A percentile compares a stretch with the other conserved stretches of the same genome.
These are phyloP conservation scores for Leptomonas pyrrhocoris DNA, from an alignment of 208 protist genomes.

Conservation along the genomic window DNA sequence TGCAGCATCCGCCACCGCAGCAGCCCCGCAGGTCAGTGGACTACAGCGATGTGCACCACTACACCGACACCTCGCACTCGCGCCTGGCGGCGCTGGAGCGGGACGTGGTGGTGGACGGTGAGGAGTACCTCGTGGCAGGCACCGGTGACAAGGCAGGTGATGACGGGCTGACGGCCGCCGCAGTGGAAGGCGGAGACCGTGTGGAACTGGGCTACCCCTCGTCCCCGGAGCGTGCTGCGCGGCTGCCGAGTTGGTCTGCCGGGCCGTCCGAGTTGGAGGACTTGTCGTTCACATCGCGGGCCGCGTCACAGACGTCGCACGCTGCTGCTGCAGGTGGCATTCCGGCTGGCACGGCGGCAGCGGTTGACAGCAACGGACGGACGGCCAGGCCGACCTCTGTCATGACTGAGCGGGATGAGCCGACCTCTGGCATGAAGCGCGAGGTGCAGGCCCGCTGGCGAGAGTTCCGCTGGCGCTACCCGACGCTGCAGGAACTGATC, in stretches of 20 bases:
- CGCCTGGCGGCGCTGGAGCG: not conserved
- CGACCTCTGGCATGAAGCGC: constrained; percentile 6
- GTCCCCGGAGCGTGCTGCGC: not conserved
- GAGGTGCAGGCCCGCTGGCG: constrained; percentile 22
- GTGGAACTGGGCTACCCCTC: not conserved
- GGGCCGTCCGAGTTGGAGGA: too few species aligned
- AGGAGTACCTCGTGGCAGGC: constrained; percentile 11
- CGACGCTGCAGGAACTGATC: constrained; percentile 32
- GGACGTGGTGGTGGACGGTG: constrained; percentile 1
- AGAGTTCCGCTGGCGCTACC: constrained; percentile 25
- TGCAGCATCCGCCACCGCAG: too few species aligned
- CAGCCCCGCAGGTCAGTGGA: not conserved
- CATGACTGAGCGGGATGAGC: not conserved
- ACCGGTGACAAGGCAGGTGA: constrained; percentile 9
- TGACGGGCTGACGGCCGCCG: not conserved
- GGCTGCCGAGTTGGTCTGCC: not conserved
- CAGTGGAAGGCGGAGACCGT: not conserved
- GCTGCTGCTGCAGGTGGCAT: not conserved
- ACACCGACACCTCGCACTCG: constrained; percentile 3
- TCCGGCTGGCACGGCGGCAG: not conserved
- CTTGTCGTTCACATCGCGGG: not conserved
- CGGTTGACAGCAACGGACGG: not conserved
- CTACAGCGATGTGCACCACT: not conserved
- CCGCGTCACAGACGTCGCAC: not conserved
- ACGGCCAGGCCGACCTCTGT: not conserved